Base-by-base conservation (phyloP, 495 filamentous ascomycete species). In the Aspergillus sparsus region DNA sequence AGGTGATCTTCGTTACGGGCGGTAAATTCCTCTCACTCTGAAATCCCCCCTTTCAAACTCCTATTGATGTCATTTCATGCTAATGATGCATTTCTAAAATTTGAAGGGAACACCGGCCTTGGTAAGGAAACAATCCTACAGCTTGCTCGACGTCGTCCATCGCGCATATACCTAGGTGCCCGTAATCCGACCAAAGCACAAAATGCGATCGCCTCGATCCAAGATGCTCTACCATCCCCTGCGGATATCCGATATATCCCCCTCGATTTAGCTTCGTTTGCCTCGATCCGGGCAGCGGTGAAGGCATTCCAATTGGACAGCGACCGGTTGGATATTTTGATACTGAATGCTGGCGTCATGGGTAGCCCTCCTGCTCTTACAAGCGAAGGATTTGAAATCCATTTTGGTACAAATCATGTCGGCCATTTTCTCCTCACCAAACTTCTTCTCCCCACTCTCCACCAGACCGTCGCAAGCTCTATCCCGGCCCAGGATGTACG, bases 321-420 rank as follows among this genome's bases (percentile, higher is more conserved):
- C 34, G 67, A 74, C 18, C 79, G 81, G 1, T 67, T 89, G n/a
- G 85, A 92, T 58, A 68, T 85, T 32, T 72, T 93, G 3, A 76
- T 91, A 36, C 82, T 85, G 71, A 92, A 91, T 62, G 88, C 89
- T 4, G 88, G 87, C 37, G 80, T 89, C 60, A 87, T 89, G 83
- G 83, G 74, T 0, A 58, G 78, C 7, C 75, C 81, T 0, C 74
- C 67, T 7, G 65, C 66, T 0, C 61, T 73, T 2, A 87, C 86
- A 0, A 66, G 75, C 5, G 85, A 90, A 18, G 86, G 87, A n/a
- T 87, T 85, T 66, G 87, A 92, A 65, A 77, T 85, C 34, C 85
- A 89, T 56, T 84, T 91, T 58, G 86, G 84, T n/a, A 85, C 83
- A 5, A 92, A 92, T 66, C 83, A 92, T 67, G 68, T 91, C 57